phyloP scores from a whole-genome alignment of 1,284 basidiomycete species.

The Boletus smithii region DNA sequence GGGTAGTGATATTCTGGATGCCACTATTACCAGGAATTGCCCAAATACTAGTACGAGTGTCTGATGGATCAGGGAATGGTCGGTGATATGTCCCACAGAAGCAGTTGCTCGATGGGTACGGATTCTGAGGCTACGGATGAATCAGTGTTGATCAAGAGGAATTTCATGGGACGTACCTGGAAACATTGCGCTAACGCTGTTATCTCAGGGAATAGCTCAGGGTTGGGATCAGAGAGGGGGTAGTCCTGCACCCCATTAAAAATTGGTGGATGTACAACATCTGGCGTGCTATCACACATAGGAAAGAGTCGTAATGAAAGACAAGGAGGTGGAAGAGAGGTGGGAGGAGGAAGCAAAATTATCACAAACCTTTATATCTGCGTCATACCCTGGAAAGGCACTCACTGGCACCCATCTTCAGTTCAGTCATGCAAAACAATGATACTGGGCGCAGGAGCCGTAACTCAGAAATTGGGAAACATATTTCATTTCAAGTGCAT shows the following conservation, averaged over 20 bases:
- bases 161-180: conserved; percentile 5
- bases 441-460: not conserved
- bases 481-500: not conserved
- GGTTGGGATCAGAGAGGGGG: not conserved
- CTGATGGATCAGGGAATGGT: not conserved
- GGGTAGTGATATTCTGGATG: not conserved
- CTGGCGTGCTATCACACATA: not conserved
- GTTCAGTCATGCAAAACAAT: not conserved
- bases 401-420: not conserved
- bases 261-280: not conserved
- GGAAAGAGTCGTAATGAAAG: not conserved
- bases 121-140: conserved; percentile 2
- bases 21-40: not conserved
- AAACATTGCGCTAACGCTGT: not conserved
- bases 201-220: not conserved
- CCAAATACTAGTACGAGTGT: not conserved
- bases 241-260: not conserved
- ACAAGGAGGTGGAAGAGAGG: too few species aligned
- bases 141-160: not conserved
- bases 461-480: not conserved
- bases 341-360: not conserved
- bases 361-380: conserved; percentile 11
- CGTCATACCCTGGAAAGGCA: not conserved
- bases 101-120: not conserved
- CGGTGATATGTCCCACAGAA: not conserved